Conservation (phyloP, 306 rosid genomes). For the Phaseolus lunatus region DNA sequence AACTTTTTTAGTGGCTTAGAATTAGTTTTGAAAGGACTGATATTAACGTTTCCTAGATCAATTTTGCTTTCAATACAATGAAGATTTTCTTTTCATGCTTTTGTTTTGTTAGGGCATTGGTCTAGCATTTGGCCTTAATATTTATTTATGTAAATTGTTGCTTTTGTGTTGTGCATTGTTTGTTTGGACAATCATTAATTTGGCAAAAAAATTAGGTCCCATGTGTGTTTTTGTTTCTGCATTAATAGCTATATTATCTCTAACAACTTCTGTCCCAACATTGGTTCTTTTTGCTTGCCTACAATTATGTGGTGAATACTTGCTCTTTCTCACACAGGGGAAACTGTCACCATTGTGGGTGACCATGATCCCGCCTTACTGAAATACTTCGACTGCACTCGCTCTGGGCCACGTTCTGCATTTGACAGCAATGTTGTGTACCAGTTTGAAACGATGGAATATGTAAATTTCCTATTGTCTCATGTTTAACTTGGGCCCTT, state of each 20-base stretch:
- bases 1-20: not conserved
- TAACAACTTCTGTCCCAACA: not conserved
- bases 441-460: slow-evolving; percentile 92
- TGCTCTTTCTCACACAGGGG: slow-evolving; percentile 52
- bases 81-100: not conserved
- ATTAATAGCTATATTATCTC: not conserved
- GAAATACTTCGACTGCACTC: slow-evolving; percentile 74
- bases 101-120: not conserved
- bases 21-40: not conserved
- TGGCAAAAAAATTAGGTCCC: not conserved
- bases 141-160: not conserved
- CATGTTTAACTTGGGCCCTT: not conserved
- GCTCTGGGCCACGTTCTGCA: slow-evolving; percentile 52
- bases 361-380: slow-evolving; percentile 73
- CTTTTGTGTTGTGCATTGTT: not conserved
- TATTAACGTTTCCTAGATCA: not conserved
- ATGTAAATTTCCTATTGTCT: slow-evolving; percentile 52
- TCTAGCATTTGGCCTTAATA: not conserved
- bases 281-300: slow-evolving; percentile 4
- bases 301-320: not conserved
- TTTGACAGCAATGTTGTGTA: slow-evolving; percentile 52
- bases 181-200: not conserved
- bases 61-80: not conserved
- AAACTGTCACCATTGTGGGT: slow-evolving; percentile 80
- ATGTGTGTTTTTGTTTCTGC: not conserved